These are phyloP conservation scores for Sicyos baderoa DNA, from an alignment of 306 rosid species.

Conservation along the genomic window DNA sequence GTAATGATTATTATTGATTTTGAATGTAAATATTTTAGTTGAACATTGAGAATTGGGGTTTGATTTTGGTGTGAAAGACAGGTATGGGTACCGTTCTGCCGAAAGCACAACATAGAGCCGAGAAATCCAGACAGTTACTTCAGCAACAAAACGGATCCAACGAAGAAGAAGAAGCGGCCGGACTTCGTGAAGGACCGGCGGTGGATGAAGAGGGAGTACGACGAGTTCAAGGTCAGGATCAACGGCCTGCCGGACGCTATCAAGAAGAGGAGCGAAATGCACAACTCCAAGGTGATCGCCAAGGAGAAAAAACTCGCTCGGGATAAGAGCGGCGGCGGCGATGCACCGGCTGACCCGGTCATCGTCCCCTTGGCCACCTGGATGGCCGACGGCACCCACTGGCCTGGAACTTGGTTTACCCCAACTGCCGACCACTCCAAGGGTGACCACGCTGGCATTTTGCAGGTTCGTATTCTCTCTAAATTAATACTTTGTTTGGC, in stretches of 20 bases:
- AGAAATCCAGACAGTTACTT: slow-evolving; percentile 81
- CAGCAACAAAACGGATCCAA: slow-evolving; percentile 55
- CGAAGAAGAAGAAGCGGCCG: slow-evolving; percentile 60
- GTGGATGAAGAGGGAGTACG: slow-evolving; percentile 89
- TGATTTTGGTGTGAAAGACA: slow-evolving; percentile 14
- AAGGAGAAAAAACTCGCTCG: slow-evolving; percentile 44
- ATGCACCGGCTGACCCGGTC: slow-evolving; percentile 25
- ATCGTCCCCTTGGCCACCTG: slow-evolving; percentile 50
- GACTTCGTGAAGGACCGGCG: slow-evolving; percentile 81
- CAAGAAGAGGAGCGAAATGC: slow-evolving; percentile 33
- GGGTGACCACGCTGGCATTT: slow-evolving; percentile 88
- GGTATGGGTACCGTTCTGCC: slow-evolving; percentile 87
- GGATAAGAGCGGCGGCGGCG: slow-evolving; percentile 54
- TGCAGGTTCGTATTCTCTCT: slow-evolving; percentile 26
- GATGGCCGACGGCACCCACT: slow-evolving; percentile 91
- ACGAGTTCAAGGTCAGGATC: slow-evolving; percentile 83
- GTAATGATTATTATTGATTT: too few relatives aligned
- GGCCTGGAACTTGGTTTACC: slow-evolving; percentile 73
- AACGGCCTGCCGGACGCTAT: slow-evolving; percentile 66
- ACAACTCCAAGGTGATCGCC: slow-evolving; percentile 45
- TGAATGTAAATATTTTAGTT: too few relatives aligned
- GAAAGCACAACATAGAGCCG: slow-evolving; percentile 72
- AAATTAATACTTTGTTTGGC: too few relatives aligned
- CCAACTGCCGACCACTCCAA: slow-evolving; percentile 51
- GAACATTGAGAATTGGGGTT: neutral